These are phyloP conservation scores for Cercospora sp. DNA, from an alignment of 2,329 filamentous ascomycete species.

Conservation along the genomic window DNA sequence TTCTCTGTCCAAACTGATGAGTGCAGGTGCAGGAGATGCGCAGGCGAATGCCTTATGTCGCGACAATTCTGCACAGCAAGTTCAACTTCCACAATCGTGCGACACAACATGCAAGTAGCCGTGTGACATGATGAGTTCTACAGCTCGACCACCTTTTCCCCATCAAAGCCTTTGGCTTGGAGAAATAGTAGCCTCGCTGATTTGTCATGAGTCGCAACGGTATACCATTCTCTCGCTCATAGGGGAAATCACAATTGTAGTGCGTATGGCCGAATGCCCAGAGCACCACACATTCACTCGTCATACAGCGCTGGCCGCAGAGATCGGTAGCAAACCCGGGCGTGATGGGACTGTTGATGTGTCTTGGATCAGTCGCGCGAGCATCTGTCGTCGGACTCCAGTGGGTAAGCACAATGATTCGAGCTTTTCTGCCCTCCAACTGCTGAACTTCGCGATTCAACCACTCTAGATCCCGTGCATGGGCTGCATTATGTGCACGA, in stretches of 20 bases:
- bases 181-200: conserved; percentile 22
- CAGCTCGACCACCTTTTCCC: conserved; percentile 11
- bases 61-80: too few relatives aligned
- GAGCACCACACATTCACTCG: conserved; percentile 7
- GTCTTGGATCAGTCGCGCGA: conserved; percentile 40
- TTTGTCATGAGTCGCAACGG: conserved; percentile 17
- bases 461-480: conserved; percentile 47
- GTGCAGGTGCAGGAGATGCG: too few relatives aligned
- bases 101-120: background rate
- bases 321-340: conserved; percentile 20
- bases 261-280: conserved; percentile 26
- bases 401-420: conserved; percentile 47
- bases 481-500: conserved; percentile 42
- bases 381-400: conserved; percentile 44
- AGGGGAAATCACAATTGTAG: conserved; percentile 20
- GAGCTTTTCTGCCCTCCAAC: conserved; percentile 31
- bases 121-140: background rate
- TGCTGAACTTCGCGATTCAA: conserved; percentile 42
- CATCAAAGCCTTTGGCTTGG: conserved; percentile 12
- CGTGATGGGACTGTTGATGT: conserved; percentile 28
- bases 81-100: too few relatives aligned
- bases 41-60: too few relatives aligned
- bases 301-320: conserved; percentile 11
- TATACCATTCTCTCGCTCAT: background rate
- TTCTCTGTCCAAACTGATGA: too few relatives aligned